A percentile compares a stretch with the other conserved stretches of the same genome.
phyloP scores from a whole-genome alignment of 2,329 filamentous ascomycete genomes.

The Fusarium solani-melongenae region DNA sequence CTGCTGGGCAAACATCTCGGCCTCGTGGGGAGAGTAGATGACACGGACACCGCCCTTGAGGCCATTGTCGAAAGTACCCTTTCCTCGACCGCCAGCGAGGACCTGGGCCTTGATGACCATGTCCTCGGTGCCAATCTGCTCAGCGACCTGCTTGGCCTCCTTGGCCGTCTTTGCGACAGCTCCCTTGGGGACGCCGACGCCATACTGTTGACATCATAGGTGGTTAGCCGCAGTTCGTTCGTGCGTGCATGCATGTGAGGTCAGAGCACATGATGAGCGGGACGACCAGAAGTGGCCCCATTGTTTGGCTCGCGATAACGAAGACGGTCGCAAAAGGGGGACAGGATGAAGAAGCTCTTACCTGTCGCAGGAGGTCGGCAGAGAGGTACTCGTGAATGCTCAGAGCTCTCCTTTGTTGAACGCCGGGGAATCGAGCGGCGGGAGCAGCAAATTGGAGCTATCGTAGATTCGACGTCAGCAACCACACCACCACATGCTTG shows the following conservation, averaged over 20 bases:
- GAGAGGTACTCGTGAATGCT: constrained; percentile 99
- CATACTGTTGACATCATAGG: constrained; percentile 73
- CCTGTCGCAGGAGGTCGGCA: constrained; percentile 85
- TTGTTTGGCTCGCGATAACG: constrained; percentile 19
- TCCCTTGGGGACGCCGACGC: constrained; percentile 91
- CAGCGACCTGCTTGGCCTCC: constrained; percentile 92
- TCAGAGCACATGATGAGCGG: neutral
- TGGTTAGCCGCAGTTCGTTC: constrained; percentile 27
- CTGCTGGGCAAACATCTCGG: constrained; percentile 97
- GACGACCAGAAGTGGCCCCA: constrained; percentile 7
- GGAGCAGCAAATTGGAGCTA: constrained; percentile 53
- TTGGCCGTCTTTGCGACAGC: constrained; percentile 83
- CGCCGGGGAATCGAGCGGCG: constrained; percentile 70
- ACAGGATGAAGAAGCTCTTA: constrained; percentile 49
- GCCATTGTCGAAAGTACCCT: constrained; percentile 97
- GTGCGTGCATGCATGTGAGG: constrained; percentile 1
- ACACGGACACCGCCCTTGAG: constrained; percentile 98
- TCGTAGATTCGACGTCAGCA: constrained; percentile 25
- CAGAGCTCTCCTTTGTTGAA: constrained; percentile 86
- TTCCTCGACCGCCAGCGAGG: constrained; percentile 95
- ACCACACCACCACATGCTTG: neutral
- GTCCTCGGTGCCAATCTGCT: constrained; percentile 91
- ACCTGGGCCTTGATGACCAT: constrained; percentile 99
- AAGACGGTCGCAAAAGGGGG: constrained; percentile 22
- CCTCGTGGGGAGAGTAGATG: constrained; percentile 97